These are phyloP conservation scores for Chalaropsis thielavioides DNA, from an alignment of 2,329 filamentous ascomycete genomes.

Conservation along the genomic window DNA sequence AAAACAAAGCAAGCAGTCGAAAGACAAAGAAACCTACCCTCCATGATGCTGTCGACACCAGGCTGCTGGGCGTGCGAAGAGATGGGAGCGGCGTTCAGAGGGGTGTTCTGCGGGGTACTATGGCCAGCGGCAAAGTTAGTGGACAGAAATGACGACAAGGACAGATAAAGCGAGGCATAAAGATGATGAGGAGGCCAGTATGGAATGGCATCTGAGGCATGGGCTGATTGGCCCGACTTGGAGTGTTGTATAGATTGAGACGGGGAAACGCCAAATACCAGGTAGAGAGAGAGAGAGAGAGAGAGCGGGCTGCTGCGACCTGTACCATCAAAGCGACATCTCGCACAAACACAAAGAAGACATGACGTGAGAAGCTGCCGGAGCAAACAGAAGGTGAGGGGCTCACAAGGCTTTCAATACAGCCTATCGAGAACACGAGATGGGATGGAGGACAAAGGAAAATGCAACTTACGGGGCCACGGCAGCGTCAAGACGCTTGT, in stretches of 20 bases:
- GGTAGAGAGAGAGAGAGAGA: neutral
- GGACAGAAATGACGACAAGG: neutral
- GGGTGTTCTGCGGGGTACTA: constrained; percentile 97
- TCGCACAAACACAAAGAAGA: no score
- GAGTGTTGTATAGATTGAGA: no score
- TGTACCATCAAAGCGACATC: no score
- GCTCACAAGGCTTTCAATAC: no score
- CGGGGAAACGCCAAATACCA: no score
- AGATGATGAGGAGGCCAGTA: neutral
- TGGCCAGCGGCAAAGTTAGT: constrained; percentile 5
- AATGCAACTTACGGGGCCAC: constrained; percentile 41
- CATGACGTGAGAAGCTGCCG: neutral
- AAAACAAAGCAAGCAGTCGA: constrained; percentile 19
- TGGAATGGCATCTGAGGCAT: no score
- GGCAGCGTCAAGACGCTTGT: constrained; percentile 43
- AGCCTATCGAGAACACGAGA: neutral
- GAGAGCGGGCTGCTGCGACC: no score
- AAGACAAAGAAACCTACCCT: constrained; percentile 51
- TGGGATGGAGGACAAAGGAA: constrained; percentile 15
- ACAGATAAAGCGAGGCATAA: neutral
- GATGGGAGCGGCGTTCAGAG: constrained; percentile 87
- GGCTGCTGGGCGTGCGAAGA: constrained; percentile 95
- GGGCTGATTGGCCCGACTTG: no score
- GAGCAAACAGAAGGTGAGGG: neutral
- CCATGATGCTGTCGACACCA: constrained; percentile 85